Percentiles rank a stretch among this genome's conserved stretches.
Conservation (phyloP, 257 asterid genomes). For the Gentiana straminea region DNA sequence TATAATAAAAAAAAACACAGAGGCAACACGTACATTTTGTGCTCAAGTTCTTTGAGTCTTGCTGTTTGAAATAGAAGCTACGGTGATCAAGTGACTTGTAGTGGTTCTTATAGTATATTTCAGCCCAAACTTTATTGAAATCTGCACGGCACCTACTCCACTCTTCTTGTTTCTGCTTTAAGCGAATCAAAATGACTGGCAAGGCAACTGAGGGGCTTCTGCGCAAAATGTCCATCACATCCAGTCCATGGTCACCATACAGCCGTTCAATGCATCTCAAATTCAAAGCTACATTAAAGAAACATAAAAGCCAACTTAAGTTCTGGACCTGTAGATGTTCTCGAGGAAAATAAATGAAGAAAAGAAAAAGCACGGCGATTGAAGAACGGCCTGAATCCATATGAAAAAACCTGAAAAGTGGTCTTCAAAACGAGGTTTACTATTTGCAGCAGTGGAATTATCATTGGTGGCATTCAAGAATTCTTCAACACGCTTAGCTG, state of each 20-base stretch:
- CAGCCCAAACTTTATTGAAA: constrained; percentile 98
- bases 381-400: constrained; percentile 4
- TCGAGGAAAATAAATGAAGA: not conserved
- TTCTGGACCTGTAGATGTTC: not conserved
- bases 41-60: constrained; percentile 91
- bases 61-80: constrained; percentile 97
- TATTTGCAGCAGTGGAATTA: constrained; percentile 48
- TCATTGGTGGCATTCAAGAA: constrained; percentile 49
- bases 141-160: constrained; percentile 90
- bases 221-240: constrained; percentile 83
- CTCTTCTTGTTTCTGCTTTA: constrained; percentile 98
- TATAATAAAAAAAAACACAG: not conserved
- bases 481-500: constrained; percentile 81
- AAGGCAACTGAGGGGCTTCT: constrained; percentile 69
- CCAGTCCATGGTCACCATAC: constrained; percentile 99
- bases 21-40: constrained; percentile 63
- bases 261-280: constrained; percentile 94
- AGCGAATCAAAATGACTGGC: constrained; percentile 79
- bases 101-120: constrained; percentile 81
- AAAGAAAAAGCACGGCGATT: not conserved
- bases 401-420: constrained; percentile 70
- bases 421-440: constrained; percentile 60
- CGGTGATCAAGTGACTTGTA: constrained; percentile 98
- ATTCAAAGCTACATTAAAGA: constrained; percentile 47
- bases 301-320: constrained; percentile 6